Base-by-base conservation (phyloP, 208 protist species). In the Trichomonas gallinae region DNA sequence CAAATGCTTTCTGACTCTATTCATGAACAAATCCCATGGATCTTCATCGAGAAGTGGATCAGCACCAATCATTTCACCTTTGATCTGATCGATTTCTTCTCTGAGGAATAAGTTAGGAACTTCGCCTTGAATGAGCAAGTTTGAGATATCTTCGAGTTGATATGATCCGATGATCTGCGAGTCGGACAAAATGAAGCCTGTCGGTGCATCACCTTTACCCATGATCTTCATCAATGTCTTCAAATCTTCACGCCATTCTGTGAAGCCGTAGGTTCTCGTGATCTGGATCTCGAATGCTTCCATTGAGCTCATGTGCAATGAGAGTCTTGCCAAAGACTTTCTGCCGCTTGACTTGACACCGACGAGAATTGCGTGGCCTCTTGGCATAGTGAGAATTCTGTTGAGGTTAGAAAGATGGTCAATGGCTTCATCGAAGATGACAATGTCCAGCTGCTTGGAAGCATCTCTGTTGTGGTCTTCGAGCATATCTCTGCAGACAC, bases 71-170 rank as follows among this genome's bases (percentile, higher is more conserved):
- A 98, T 48, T 31, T 89, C 97, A 17, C 96, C 96, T 38, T 45
- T 26, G 34, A 98, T 97, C 87, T 97, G 38, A 21, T 96, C 96
- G 0, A 96, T 42, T 97, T 99, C 99, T 96, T 99, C 99, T 97
- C 98, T 98, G 42, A 97, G 97, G 97, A 99, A 99, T 38, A 99
- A 97, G 96, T 99, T 99, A 13, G 99, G 98, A 96, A 99, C 98
- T 97, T 99, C 99, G 96, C 99, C 99, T 13, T 98, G 98, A 97
- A 99, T 99, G 26, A 99, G 98, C 46, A 99, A 98, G 97, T 99
- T 99, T 97, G 99, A 99, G 89, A 99, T 98, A 97, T 99, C 99
- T 97, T 99, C 99, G n/a, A 99, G 98, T 97, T 99, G 99, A 96
- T 98, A 97, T 97, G 99, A 98, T 46, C 98, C 97, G 31, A 99